phyloP scores from a whole-genome alignment of 805 yeast species.

The Wickerhamomyces hampshirensis region DNA sequence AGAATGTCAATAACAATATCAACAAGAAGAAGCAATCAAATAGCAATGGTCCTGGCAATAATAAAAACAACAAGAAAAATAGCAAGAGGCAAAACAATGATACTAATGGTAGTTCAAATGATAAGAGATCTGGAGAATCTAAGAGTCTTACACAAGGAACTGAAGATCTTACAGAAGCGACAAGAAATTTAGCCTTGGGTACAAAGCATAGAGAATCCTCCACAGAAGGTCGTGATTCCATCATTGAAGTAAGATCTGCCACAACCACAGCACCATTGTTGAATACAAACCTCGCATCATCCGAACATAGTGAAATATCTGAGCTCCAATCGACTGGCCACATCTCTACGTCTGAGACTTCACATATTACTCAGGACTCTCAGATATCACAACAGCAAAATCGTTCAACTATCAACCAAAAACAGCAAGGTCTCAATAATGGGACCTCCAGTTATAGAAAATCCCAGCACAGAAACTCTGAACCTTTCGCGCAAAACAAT shows the following conservation, averaged over 20 bases:
- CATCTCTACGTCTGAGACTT: not conserved
- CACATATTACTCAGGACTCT: not conserved
- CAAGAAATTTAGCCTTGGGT: too few relatives aligned
- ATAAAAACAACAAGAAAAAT: conserved; percentile 8
- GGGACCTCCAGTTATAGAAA: conserved; percentile 5
- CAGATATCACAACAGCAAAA: not conserved
- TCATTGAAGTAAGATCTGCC: conserved; percentile 1
- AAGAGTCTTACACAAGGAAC: too few relatives aligned
- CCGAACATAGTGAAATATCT: too few relatives aligned
- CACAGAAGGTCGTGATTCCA: not conserved
- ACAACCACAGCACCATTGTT: too few relatives aligned
- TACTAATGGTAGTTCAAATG: conserved; percentile 2
- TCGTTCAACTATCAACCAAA: not conserved
- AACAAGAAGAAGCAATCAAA: conserved; percentile 3
- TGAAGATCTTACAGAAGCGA: not conserved
- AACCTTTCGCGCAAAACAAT: conserved; percentile 10
- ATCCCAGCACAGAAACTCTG: conserved; percentile 19
- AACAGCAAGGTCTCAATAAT: conserved; percentile 1
- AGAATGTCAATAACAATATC: conserved; percentile 3
- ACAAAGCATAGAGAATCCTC: not conserved
- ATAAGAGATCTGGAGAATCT: conserved; percentile 1
- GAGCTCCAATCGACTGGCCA: too few relatives aligned
- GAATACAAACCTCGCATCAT: too few relatives aligned
- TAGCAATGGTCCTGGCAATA: conserved; percentile 9
- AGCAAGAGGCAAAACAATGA: conserved; percentile 5